Percentiles rank a stretch among this genome's conserved stretches.
phyloP scores from a whole-genome alignment of 2,329 filamentous ascomycete genomes.

The Aureobasidium lini region DNA sequence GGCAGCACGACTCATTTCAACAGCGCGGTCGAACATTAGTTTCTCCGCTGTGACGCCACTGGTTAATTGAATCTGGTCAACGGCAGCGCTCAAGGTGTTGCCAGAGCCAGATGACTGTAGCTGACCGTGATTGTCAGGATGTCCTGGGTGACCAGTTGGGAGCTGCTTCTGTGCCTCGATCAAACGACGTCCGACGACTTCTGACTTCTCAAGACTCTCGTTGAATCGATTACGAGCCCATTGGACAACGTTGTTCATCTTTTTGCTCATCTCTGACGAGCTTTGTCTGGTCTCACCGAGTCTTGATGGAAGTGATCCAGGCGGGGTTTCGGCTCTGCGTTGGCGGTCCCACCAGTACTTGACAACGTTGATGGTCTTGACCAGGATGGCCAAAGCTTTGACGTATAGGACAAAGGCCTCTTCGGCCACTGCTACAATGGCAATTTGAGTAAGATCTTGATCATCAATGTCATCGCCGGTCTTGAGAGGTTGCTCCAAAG shows the following conservation, averaged over 20 bases:
- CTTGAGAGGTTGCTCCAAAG: conserved; percentile 36
- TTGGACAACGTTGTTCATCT: conserved; percentile 89
- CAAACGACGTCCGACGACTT: conserved; percentile 83
- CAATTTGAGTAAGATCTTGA: conserved; percentile 75
- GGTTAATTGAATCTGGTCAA: conserved; percentile 75
- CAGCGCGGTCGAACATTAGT: conserved; percentile 92
- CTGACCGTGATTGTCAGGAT: conserved; percentile 69
- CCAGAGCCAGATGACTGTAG: conserved; percentile 41
- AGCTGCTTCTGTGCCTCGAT: conserved; percentile 78
- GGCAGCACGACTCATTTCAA: conserved; percentile 92
- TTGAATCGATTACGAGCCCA: conserved; percentile 95
- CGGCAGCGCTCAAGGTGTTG: conserved; percentile 54
- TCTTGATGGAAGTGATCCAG: conserved; percentile 18
- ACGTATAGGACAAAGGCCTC: conserved; percentile 94
- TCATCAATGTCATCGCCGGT: conserved; percentile 50
- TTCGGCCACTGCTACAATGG: conserved; percentile 78
- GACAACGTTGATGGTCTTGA: conserved; percentile 92
- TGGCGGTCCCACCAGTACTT: conserved; percentile 70
- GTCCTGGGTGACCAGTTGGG: conserved; percentile 75
- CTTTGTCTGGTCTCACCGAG: conserved; percentile 27
- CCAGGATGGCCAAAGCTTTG: conserved; percentile 81
- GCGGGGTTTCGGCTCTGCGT: conserved; percentile 15
- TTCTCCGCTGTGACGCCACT: conserved; percentile 90
- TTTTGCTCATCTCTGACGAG: conserved; percentile 46
- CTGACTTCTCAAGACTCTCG: conserved; percentile 92